These are phyloP conservation scores for Peterozyma xylosa DNA, from an alignment of 805 yeast genomes.

Conservation along the genomic window DNA sequence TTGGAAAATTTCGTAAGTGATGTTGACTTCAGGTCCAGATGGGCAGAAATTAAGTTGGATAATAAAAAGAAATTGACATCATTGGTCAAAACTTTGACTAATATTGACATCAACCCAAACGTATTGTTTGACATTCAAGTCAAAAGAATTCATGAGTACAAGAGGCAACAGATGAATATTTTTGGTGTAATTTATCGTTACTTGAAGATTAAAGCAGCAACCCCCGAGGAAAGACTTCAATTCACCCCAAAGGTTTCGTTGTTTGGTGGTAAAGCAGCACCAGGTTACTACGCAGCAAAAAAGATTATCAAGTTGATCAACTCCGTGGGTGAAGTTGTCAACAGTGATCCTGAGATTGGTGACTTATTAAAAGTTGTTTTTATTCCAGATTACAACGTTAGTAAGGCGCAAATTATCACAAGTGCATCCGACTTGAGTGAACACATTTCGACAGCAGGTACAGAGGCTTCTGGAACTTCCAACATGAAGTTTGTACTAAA, in stretches of 20 bases:
- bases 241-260: constrained; percentile 71
- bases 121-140: constrained; percentile 89
- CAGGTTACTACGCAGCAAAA: constrained; percentile 96
- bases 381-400: constrained; percentile 88
- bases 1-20: constrained; percentile 66
- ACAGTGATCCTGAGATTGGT: constrained; percentile 66
- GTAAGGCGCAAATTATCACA: constrained; percentile 84
- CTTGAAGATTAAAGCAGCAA: constrained; percentile 61
- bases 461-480: constrained; percentile 94
- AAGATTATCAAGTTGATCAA: constrained; percentile 81
- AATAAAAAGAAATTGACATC: constrained; percentile 65
- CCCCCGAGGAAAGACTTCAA: constrained; percentile 52
- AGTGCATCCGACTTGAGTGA: constrained; percentile 90
- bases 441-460: constrained; percentile 95
- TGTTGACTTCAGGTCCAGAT: constrained; percentile 52
- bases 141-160: constrained; percentile 91
- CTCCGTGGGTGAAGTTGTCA: constrained; percentile 73
- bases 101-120: constrained; percentile 58
- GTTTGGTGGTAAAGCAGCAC: constrained; percentile 95
- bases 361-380: constrained; percentile 80
- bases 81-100: constrained; percentile 56
- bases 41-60: constrained; percentile 64
- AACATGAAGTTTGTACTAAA: constrained; percentile 93
- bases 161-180: constrained; percentile 89
- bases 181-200: constrained; percentile 86